phyloP scores from a whole-genome alignment of 257 asterid genomes.

The Petunia axillaris region DNA sequence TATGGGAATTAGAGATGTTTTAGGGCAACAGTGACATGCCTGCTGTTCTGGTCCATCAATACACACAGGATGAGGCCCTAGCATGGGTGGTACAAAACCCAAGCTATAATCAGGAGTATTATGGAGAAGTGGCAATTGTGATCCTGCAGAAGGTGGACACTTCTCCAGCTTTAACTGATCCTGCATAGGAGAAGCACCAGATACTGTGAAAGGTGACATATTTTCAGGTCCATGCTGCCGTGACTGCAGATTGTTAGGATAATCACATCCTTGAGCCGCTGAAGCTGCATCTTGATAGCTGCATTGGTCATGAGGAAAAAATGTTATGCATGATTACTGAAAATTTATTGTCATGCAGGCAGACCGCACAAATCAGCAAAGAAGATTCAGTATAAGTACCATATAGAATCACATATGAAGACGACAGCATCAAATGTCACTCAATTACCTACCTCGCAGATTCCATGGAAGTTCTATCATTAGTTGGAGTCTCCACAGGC shows the following conservation, averaged over 20 bases:
- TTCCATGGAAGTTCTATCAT: conserved; percentile 40
- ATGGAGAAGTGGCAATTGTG: conserved; percentile 46
- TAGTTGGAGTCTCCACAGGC: conserved; percentile 30
- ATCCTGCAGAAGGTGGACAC: conserved; percentile 39
- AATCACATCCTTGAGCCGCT: conserved; percentile 33
- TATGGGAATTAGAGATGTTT: conserved; percentile 9
- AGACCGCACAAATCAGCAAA: neutral
- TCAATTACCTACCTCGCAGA: conserved; percentile 37
- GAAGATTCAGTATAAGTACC: conserved; percentile 1
- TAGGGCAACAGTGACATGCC: conserved; percentile 27
- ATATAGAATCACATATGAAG: conserved; percentile 2
- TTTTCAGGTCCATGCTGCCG: conserved; percentile 34
- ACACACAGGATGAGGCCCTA: conserved; percentile 42
- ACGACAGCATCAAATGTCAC: neutral
- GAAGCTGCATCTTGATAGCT: conserved; percentile 42
- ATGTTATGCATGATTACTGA: neutral
- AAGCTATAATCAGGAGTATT: conserved; percentile 46
- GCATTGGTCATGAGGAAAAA: conserved; percentile 24
- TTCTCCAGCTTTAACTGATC: conserved; percentile 47
- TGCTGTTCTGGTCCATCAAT: conserved; percentile 50
- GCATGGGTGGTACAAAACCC: conserved; percentile 44
- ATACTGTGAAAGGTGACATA: conserved; percentile 37
- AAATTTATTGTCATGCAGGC: neutral
- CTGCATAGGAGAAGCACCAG: conserved; percentile 37
- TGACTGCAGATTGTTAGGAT: conserved; percentile 37